Evolutionary conservation across 495 filamentous ascomycete genomes (phyloP).

Genomic region (Aspergillus indologenus): DNA sequence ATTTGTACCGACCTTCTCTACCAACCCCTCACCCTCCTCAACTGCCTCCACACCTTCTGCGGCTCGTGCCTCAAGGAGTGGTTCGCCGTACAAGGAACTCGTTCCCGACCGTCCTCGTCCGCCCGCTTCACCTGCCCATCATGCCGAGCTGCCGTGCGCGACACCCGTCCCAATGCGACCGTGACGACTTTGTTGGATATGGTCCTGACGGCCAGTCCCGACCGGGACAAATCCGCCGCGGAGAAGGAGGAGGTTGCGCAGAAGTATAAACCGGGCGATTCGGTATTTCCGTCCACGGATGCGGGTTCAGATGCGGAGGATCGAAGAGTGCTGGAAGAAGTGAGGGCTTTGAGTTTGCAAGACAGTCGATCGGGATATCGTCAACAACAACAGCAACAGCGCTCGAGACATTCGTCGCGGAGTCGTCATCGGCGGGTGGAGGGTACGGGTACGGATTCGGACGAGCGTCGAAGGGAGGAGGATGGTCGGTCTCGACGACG

Average conservation of each 20-base stretch:
- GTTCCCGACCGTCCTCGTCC: conserved; percentile 39
- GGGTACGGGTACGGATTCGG: conserved; percentile 31
- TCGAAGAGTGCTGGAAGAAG: conserved; percentile 63
- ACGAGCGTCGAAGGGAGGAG: conserved; percentile 27
- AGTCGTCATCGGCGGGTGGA: conserved; percentile 22
- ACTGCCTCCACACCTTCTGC: conserved; percentile 97
- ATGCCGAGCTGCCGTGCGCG: conserved; percentile 81
- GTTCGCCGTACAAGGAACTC: conserved; percentile 66
- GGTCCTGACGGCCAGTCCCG: conserved; percentile 70
- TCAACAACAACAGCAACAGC: conserved; percentile 7
- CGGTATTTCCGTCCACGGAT: conserved; percentile 47
- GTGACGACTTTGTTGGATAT: conserved; percentile 22
- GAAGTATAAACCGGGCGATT: conserved; percentile 74
- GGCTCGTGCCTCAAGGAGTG: conserved; percentile 91
- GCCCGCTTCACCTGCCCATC: conserved; percentile 81
- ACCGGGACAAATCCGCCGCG: conserved; percentile 55
- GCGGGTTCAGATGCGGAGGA: conserved; percentile 59
- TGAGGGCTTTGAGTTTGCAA: conserved; percentile 66
- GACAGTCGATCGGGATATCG: conserved; percentile 44
- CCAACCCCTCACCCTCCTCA: conserved; percentile 91
- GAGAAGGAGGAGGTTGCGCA: conserved; percentile 70
- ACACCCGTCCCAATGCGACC: conserved; percentile 74
- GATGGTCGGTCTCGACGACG: conserved; percentile 40
- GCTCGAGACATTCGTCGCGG: conserved; percentile 22
- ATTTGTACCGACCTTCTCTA: conserved; percentile 96